Base-by-base conservation (phyloP, 352 stramenopile genomes). In the Phytophthora vignae region DNA sequence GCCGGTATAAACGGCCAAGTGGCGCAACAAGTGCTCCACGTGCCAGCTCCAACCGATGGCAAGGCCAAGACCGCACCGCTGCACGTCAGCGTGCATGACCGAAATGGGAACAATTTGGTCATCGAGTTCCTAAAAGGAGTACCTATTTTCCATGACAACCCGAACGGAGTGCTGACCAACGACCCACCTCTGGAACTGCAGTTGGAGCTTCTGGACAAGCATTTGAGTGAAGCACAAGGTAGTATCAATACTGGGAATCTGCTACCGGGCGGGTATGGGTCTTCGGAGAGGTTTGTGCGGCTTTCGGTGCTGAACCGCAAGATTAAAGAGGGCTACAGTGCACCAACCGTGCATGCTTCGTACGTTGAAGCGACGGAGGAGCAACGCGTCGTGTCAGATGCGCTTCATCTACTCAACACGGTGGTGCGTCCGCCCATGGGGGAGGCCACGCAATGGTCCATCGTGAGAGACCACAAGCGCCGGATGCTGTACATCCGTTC, bases 401-500 rank as follows among this genome's bases (percentile, higher is more conserved):
- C 77, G 7, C 64, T 93, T 8, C 87, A 94, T 55, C 56, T 94
- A 15, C 60, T 94, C 27, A 90, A 92, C 55, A 83, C 83, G 15
- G 87, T 94, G 42, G 81, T 88, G 31, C 82, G 74, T 36, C 80
- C 78, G 9, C 76, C 74, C 7, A 81, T 74, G 42, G 72, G 31
- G 9, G 83, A 84, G 55, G 81, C 83, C 1, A 94, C 87, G 15
- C 67, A 94, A 64, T 94, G 83, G 80, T 90, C 75, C 4, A 69
- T 94, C 55, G 80, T 93, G n/a, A 82, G 85, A 21, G 87, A 94
- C 67, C 87, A 94, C 57, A 64, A 53, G n/a, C 64, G 76, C 11
- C 69, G 75, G 11, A 87, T 84, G 73, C 69, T 94, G n/a, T 94
- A 92, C 65, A 74, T 94, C 48, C 85, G 81, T 40, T 90, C 85